These are phyloP conservation scores for Hypoxylon sp. DNA, from an alignment of 2,329 filamentous ascomycete species.

Conservation along the genomic window DNA sequence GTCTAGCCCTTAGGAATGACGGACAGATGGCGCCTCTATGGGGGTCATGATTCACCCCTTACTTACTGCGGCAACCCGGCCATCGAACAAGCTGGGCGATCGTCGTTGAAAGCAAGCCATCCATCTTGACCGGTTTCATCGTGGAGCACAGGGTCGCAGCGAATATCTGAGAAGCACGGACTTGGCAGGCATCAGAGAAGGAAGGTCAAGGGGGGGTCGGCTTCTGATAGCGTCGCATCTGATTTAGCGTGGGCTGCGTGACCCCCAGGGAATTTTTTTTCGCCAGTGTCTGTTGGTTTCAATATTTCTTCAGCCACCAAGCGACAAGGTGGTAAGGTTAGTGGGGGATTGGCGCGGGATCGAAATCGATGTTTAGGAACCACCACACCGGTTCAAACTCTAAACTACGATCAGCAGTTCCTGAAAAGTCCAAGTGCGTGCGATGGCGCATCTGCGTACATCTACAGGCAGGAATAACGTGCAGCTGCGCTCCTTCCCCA, in stretches of 20 bases:
- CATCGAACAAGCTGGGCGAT: slow-evolving; percentile 7
- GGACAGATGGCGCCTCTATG: not conserved
- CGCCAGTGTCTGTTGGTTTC: slow-evolving; percentile 4
- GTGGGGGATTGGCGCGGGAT: not conserved
- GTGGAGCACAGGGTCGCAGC: slow-evolving; percentile 19
- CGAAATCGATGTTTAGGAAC: not conserved
- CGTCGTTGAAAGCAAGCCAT: slow-evolving; percentile 24
- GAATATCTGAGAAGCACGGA: slow-evolving; percentile 5
- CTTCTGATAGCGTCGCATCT: slow-evolving; percentile 19
- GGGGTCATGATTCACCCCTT: slow-evolving; percentile 11
- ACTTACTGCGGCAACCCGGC: slow-evolving; percentile 8
- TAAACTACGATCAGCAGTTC: slow-evolving; percentile 5
- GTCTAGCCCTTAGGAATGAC: not conserved
- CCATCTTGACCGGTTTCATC: slow-evolving; percentile 26
- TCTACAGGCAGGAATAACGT: not conserved
- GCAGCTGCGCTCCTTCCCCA: slow-evolving; percentile 6
- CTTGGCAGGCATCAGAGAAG: slow-evolving; percentile 8
- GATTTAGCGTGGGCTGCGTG: slow-evolving; percentile 12
- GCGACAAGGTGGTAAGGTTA: not conserved
- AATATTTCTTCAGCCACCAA: slow-evolving; percentile 10
- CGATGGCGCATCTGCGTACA: not conserved
- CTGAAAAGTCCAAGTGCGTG: not conserved
- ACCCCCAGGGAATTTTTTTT: slow-evolving; percentile 5
- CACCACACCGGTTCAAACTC: not conserved
- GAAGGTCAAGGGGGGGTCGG: slow-evolving; percentile 8